A percentile compares a stretch with the other conserved stretches of the same genome.
These are phyloP conservation scores for Tolypocladium pustulatum DNA, from an alignment of 2,329 filamentous ascomycete species.

Conservation along the genomic window DNA sequence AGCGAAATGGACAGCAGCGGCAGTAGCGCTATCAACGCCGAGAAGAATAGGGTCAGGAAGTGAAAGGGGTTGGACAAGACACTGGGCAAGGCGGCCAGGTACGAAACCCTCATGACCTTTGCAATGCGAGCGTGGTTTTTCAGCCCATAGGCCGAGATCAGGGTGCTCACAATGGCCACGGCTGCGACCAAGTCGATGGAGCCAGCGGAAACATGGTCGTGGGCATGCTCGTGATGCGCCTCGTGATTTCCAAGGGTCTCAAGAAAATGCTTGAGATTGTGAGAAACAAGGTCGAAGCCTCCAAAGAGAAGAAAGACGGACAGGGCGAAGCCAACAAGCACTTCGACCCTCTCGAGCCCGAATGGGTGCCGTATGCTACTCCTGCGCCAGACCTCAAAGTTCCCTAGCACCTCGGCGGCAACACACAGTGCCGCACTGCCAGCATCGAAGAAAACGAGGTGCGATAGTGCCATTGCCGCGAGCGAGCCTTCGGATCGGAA, in stretches of 20 bases:
- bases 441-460: conserved; percentile 91
- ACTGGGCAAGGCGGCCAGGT: conserved; percentile 70
- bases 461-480: conserved; percentile 83
- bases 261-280: conserved; percentile 87
- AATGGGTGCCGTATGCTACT: conserved; percentile 91
- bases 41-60: conserved; percentile 85
- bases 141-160: conserved; percentile 77
- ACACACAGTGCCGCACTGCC: conserved; percentile 87
- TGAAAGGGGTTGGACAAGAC: conserved; percentile 93
- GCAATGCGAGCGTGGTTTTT: conserved; percentile 89
- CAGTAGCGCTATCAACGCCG: conserved; percentile 66
- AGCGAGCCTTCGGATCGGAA: conserved; percentile 78
- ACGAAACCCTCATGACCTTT: conserved; percentile 78
- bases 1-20: conserved; percentile 73
- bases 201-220: conserved; percentile 60
- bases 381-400: conserved; percentile 96
- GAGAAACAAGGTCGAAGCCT: conserved; percentile 88
- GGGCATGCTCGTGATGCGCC: conserved; percentile 58
- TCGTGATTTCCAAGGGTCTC: conserved; percentile 53
- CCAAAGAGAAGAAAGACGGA: conserved; percentile 96
- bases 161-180: conserved; percentile 70
- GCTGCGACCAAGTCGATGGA: conserved; percentile 72
- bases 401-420: conserved; percentile 82
- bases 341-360: conserved; percentile 82
- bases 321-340: conserved; percentile 91